Evolutionary conservation across 352 stramenopile genomes (phyloP), one percentile per base, ranked within the genome.

Genomic region (Pythium phragmitis): DNA sequence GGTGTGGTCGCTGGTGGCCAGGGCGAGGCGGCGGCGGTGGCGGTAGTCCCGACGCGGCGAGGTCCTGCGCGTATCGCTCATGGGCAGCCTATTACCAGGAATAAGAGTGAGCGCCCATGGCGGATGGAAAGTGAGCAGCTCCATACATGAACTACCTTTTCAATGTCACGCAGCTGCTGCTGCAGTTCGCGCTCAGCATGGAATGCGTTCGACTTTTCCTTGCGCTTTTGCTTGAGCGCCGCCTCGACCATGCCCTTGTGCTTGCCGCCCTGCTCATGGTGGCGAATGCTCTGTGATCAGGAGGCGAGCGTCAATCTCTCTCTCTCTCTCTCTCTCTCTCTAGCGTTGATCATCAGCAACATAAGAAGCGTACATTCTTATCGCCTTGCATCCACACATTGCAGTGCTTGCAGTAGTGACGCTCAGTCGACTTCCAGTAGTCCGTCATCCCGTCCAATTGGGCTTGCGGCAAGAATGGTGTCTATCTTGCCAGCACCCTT

Each of bases 381-480:
- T 96, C 87, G 28, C 76, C 75, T 43, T 89, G 85, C 73, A 89
- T 89, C 87, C 87, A 96, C 52, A 76, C 80, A 87, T 96, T 94
- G 84, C 87, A 96, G 60, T 82, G 91, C 74, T 89, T 89, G 84
- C 87, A 96, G 65, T 86, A 91, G 59, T 96, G 81, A 42, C 80
- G 76, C 73, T 93, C 80, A 14, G 69, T 69, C 2, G 79, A 89
- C 65, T 77, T 74, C 77, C 79, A 85, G 52, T 87, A 85, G 73
- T 88, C 84, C 63, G 68, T 68, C 84, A 92, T 92, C 12, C 3
- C 33, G 21, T 11, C 46, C 34, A 39, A 39, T 39, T 46, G 5
- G 14, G 6, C 6, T 26, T 57, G 30, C 50, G 1, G n/a, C 47
- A 41, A 49, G 26, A 30, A 30, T 30, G 3, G 26, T 64, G 36